These are phyloP conservation scores for Suillus discolor DNA, from an alignment of 768 basidiomycete species.

Conservation along the genomic window DNA sequence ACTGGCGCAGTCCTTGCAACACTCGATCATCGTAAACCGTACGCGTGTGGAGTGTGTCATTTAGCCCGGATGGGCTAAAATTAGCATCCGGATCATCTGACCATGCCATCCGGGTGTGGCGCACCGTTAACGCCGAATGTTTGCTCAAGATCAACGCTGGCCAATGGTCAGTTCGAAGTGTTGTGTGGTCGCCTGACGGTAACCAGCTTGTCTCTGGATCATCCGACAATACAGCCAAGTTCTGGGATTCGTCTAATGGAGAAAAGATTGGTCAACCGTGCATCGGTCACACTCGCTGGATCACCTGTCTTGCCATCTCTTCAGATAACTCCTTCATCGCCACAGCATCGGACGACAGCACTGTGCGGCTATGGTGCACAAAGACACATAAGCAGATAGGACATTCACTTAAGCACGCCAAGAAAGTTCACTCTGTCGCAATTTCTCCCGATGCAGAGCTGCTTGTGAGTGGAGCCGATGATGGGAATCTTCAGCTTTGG, in stretches of 20 bases:
- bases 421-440: not conserved
- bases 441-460: slow-evolving; percentile 1
- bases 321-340: slow-evolving; percentile 1
- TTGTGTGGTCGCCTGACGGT: slow-evolving; percentile 10
- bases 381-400: not conserved
- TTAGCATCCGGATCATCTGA: slow-evolving; percentile 1
- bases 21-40: not conserved
- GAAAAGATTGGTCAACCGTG: not conserved
- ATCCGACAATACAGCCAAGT: not conserved
- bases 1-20: slow-evolving; percentile 8
- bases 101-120: slow-evolving; percentile 1
- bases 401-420: not conserved
- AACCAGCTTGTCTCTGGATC: slow-evolving; percentile 6
- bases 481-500: not conserved
- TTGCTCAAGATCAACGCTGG: not conserved
- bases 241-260: slow-evolving; percentile 7
- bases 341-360: not conserved
- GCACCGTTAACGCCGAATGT: slow-evolving; percentile 1
- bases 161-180: not conserved
- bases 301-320: not conserved
- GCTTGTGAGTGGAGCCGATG: not conserved
- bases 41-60: slow-evolving; percentile 1
- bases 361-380: slow-evolving; percentile 3
- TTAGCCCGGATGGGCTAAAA: not conserved
- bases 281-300: not conserved